A percentile compares a stretch with the other conserved stretches of the same genome.
Evolutionary conservation across 1,139 yeast genomes (phyloP).

Genomic region (Meyerozyma guilliermondii): DNA sequence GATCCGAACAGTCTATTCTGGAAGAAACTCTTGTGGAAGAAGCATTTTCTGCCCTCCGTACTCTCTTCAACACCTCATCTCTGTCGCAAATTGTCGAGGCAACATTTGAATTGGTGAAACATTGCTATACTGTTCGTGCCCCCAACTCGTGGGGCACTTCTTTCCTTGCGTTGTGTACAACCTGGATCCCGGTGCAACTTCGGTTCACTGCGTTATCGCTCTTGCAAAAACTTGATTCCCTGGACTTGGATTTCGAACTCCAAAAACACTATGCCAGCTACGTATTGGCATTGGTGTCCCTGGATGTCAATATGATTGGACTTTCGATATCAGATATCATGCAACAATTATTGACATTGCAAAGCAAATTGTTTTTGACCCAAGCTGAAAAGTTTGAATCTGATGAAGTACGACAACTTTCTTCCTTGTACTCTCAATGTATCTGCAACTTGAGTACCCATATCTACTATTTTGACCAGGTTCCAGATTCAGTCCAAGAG

Average conservation of each 20-base stretch:
- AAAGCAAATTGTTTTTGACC: slow-evolving; percentile 39
- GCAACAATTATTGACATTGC: slow-evolving; percentile 57
- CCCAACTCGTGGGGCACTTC: slow-evolving; percentile 47
- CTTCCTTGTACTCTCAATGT: slow-evolving; percentile 37
- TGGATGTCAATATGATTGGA: slow-evolving; percentile 83
- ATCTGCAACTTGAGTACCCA: slow-evolving; percentile 65
- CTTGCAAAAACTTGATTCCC: slow-evolving; percentile 23
- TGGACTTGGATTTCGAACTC: slow-evolving; percentile 22
- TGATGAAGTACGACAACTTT: slow-evolving; percentile 21
- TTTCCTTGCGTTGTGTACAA: slow-evolving; percentile 60
- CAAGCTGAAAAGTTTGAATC: slow-evolving; percentile 18
- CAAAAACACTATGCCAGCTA: slow-evolving; percentile 49
- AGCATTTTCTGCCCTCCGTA: slow-evolving; percentile 39
- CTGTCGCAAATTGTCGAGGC: slow-evolving; percentile 45
- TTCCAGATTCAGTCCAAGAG: slow-evolving; percentile 68
- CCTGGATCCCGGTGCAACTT: slow-evolving; percentile 85
- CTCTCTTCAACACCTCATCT: slow-evolving; percentile 48
- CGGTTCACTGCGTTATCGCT: slow-evolving; percentile 64
- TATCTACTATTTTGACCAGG: slow-evolving; percentile 73
- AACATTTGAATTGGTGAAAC: slow-evolving; percentile 37
- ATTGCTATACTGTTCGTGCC: slow-evolving; percentile 20
- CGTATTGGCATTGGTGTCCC: slow-evolving; percentile 65
- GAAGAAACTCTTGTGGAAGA: slow-evolving; percentile 28
- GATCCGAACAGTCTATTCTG: slow-evolving; percentile 13
- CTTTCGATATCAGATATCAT: slow-evolving; percentile 81